Percentiles rank a stretch among this genome's conserved stretches.
Evolutionary conservation across 75 land plant species (phyloP).

Genomic region (Pinus tabuliformis): DNA sequence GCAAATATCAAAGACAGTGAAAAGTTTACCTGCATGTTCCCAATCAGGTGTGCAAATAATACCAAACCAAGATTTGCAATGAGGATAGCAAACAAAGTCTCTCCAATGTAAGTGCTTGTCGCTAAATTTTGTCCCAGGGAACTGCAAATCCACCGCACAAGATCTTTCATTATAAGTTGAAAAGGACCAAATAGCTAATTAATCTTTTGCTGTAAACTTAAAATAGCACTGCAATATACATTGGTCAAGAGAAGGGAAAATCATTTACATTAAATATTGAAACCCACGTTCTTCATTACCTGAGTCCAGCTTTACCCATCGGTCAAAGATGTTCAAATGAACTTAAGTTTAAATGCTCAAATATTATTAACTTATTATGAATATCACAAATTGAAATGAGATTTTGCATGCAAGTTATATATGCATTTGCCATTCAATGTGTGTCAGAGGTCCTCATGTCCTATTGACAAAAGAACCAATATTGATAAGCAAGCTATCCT

Average conservation of each 20-base stretch:
- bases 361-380: too few relatives aligned
- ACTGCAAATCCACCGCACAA: conserved; percentile 36
- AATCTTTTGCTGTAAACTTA: background rate
- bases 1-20: too few relatives aligned
- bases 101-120: conserved; percentile 83
- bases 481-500: too few relatives aligned
- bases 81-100: conserved; percentile 76
- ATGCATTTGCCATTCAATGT: too few relatives aligned
- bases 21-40: conserved; percentile 91
- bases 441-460: too few relatives aligned
- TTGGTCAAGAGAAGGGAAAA: background rate
- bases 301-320: background rate
- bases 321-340: background rate
- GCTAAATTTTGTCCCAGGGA: conserved; percentile 72
- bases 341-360: background rate
- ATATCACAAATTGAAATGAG: too few relatives aligned
- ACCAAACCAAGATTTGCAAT: conserved; percentile 78
- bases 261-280: too few relatives aligned
- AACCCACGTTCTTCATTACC: background rate
- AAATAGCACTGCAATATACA: background rate
- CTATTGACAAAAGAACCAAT: too few relatives aligned
- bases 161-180: background rate
- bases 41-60: conserved; percentile 91
- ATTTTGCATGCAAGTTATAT: too few relatives aligned
- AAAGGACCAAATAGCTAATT: background rate